phyloP scores from a whole-genome alignment of 2,329 filamentous ascomycete genomes.

The Alternaria sp. region DNA sequence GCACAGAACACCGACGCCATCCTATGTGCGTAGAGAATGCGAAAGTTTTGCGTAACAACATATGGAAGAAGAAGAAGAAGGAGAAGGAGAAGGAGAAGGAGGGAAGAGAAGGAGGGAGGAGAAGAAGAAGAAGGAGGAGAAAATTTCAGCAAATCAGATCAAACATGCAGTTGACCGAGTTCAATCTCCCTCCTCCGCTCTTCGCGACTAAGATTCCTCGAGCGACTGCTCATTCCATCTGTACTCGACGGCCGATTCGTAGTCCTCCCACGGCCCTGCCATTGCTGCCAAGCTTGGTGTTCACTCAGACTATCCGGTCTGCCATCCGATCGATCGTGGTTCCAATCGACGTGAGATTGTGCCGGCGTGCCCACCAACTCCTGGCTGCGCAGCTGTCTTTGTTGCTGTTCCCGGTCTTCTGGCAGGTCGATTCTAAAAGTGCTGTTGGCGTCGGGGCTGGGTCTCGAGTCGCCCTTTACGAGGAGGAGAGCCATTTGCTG shows the following conservation, averaged over 20 bases:
- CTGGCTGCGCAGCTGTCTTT: slow-evolving; percentile 37
- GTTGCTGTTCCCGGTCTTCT: slow-evolving; percentile 42
- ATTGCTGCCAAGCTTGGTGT: slow-evolving; percentile 41
- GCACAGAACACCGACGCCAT: slow-evolving; percentile 24
- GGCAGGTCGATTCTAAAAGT: slow-evolving; percentile 57
- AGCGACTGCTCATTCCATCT: slow-evolving; percentile 41
- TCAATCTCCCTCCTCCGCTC: slow-evolving; percentile 55
- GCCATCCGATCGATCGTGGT: slow-evolving; percentile 35
- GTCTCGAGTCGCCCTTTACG: slow-evolving; percentile 45
- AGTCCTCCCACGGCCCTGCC: slow-evolving; percentile 44
- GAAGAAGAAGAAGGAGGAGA: not conserved
- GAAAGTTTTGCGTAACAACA: slow-evolving; percentile 1
- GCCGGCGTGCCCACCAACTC: slow-evolving; percentile 46
- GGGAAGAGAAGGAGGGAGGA: too few relatives aligned
- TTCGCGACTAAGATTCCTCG: slow-evolving; percentile 49
- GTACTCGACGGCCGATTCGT: slow-evolving; percentile 38
- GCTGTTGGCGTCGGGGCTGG: slow-evolving; percentile 46
- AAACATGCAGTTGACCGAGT: slow-evolving; percentile 37
- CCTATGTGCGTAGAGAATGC: slow-evolving; percentile 15
- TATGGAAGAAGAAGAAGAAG: too few relatives aligned
- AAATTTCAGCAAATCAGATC: slow-evolving; percentile 1
- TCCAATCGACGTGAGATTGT: slow-evolving; percentile 31
- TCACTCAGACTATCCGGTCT: slow-evolving; percentile 43
- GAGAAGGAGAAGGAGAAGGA: not conserved
- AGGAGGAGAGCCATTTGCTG: slow-evolving; percentile 62